Percentiles rank a stretch among this genome's conserved stretches.
Conservation (phyloP, 495 filamentous ascomycete genomes). For the Penicillium canariense region DNA sequence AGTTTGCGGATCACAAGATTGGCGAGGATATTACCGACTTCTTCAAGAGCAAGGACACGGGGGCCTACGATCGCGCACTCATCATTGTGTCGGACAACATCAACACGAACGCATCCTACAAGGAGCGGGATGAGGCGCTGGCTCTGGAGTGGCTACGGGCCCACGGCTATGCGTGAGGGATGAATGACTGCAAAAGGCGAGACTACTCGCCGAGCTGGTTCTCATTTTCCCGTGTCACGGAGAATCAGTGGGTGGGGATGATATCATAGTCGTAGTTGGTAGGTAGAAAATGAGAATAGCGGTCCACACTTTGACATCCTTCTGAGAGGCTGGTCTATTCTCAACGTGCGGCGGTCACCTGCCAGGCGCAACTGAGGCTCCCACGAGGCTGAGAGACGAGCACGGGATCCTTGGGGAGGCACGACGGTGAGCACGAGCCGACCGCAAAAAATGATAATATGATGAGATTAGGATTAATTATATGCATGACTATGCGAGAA, state of each 20-base stretch:
- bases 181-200: not conserved
- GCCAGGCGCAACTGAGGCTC: constrained; percentile 10
- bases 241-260: not conserved
- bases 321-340: not conserved
- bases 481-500: no score
- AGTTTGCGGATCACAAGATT: constrained; percentile 68
- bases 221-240: not conserved
- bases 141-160: constrained; percentile 70
- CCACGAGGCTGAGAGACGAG: constrained; percentile 8
- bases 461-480: no score
- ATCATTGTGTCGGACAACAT: constrained; percentile 79
- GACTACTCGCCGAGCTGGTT: not conserved
- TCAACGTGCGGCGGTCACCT: constrained; percentile 11
- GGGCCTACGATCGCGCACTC: constrained; percentile 74
- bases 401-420: no score
- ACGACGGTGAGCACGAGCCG: no score
- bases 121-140: constrained; percentile 63
- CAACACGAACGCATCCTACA: constrained; percentile 71
- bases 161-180: constrained; percentile 54
- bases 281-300: not conserved
- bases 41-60: constrained; percentile 78
- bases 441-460: no score
- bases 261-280: not conserved
- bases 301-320: not conserved
- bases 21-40: constrained; percentile 77